phyloP scores from a whole-genome alignment of 2,329 filamentous ascomycete species.

The Pseudogymnoascus sp. region DNA sequence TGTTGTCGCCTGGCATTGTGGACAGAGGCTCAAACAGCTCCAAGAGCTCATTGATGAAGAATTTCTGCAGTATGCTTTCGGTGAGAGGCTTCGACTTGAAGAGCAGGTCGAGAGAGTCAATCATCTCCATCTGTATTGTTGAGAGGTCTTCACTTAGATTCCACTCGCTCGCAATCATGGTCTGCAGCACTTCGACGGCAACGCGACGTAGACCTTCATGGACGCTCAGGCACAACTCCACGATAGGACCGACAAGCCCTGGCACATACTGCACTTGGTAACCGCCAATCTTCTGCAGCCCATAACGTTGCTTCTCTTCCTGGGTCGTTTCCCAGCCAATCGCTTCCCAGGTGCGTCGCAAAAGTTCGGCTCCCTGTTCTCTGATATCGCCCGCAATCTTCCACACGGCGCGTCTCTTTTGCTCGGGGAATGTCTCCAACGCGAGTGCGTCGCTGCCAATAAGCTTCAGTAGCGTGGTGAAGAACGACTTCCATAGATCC shows the following conservation, averaged over 20 bases:
- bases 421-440: slow-evolving; percentile 91
- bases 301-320: slow-evolving; percentile 73
- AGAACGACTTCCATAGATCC: slow-evolving; percentile 89
- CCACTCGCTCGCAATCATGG: slow-evolving; percentile 99
- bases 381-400: slow-evolving; percentile 97
- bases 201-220: slow-evolving; percentile 85
- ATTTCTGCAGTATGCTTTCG: slow-evolving; percentile 83
- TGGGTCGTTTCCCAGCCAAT: slow-evolving; percentile 89
- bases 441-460: slow-evolving; percentile 84
- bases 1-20: slow-evolving; percentile 58
- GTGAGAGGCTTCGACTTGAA: slow-evolving; percentile 86
- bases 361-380: slow-evolving; percentile 79
- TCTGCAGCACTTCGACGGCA: slow-evolving; percentile 87
- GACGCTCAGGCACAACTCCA: slow-evolving; percentile 89
- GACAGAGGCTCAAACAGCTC: slow-evolving; percentile 70
- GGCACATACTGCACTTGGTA: slow-evolving; percentile 99
- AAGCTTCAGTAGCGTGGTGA: slow-evolving; percentile 78
- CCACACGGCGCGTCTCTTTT: slow-evolving; percentile 94
- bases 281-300: slow-evolving; percentile 77
- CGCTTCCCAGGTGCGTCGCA: slow-evolving; percentile 83
- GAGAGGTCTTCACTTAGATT: slow-evolving; percentile 86
- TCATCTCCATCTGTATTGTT: slow-evolving; percentile 91
- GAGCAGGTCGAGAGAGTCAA: slow-evolving; percentile 81
- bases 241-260: slow-evolving; percentile 79
- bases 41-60: slow-evolving; percentile 80